phyloP scores from a whole-genome alignment of 495 filamentous ascomycete species.

The Aspergillus cavernicola region DNA sequence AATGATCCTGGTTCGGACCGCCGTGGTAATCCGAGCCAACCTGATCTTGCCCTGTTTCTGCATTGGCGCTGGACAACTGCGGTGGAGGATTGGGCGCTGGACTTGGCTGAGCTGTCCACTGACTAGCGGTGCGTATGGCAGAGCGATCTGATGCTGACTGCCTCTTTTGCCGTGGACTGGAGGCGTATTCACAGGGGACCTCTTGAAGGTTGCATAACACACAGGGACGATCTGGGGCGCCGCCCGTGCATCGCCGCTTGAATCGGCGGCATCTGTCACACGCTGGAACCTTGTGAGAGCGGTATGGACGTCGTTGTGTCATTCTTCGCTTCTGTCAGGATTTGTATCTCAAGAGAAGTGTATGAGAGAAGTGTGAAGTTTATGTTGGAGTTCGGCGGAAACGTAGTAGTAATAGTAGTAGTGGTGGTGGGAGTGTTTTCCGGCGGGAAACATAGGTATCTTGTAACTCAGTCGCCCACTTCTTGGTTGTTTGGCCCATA shows the following conservation, averaged over 20 bases:
- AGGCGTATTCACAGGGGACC: conserved; percentile 12
- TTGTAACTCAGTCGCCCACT: too few relatives aligned
- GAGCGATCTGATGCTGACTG: neutral
- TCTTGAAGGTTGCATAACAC: conserved; percentile 24
- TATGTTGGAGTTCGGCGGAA: too few relatives aligned
- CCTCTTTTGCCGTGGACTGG: neutral
- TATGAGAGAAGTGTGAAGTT: neutral
- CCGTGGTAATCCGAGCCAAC: conserved; percentile 11
- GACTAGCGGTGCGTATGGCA: neutral
- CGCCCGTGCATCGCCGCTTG: conserved; percentile 26
- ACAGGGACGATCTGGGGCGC: conserved; percentile 20
- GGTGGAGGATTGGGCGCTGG: conserved; percentile 2
- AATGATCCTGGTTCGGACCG: conserved; percentile 5
- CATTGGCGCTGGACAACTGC: conserved; percentile 3
- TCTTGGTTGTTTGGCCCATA: too few relatives aligned
- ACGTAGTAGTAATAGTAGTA: too few relatives aligned
- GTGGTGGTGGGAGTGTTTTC: too few relatives aligned
- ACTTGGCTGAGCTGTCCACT: neutral
- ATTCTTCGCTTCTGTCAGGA: neutral
- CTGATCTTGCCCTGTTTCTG: conserved; percentile 7
- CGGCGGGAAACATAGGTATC: too few relatives aligned
- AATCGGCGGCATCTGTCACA: conserved; percentile 29
- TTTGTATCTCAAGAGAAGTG: neutral
- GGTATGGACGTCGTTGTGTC: conserved; percentile 22
- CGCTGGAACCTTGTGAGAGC: conserved; percentile 31